Evolutionary conservation across 192 early-diverging fungal genomes (phyloP).

Genomic region (Umbelopsis isabellina): DNA sequence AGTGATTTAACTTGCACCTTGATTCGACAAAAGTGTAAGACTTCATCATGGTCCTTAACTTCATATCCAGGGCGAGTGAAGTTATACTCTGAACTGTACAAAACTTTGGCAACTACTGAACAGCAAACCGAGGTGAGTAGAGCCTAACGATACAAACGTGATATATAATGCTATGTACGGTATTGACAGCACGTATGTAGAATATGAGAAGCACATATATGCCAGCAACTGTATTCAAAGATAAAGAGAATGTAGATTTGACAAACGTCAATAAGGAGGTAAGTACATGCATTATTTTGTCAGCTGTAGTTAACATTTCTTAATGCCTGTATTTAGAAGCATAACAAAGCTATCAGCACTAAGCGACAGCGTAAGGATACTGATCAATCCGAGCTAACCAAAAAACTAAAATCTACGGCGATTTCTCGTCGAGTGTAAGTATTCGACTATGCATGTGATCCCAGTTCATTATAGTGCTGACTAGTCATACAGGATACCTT

Average conservation of each 20-base stretch:
- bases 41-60: conserved; percentile 77
- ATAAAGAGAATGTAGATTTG: conserved; percentile 1
- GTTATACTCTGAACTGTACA: conserved; percentile 72
- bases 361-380: no score
- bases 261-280: not conserved
- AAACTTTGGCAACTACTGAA: conserved; percentile 43
- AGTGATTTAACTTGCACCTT: conserved; percentile 83
- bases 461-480: not conserved
- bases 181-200: not conserved
- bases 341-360: not conserved
- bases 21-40: conserved; percentile 76
- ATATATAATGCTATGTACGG: no score
- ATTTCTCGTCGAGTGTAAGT: no score
- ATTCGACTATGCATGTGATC: no score
- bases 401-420: no score
- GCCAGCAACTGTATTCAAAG: not conserved
- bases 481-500: not conserved
- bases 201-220: conserved; percentile 19
- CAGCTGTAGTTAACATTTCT: not conserved
- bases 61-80: conserved; percentile 75
- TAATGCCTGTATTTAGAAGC: not conserved
- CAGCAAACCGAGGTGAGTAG: conserved; percentile 42
- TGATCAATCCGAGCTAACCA: no score
- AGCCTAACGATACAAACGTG: not conserved
- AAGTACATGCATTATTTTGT: not conserved